These are phyloP conservation scores for Tuber indicum DNA, from an alignment of 495 filamentous ascomycete species.

Conservation along the genomic window DNA sequence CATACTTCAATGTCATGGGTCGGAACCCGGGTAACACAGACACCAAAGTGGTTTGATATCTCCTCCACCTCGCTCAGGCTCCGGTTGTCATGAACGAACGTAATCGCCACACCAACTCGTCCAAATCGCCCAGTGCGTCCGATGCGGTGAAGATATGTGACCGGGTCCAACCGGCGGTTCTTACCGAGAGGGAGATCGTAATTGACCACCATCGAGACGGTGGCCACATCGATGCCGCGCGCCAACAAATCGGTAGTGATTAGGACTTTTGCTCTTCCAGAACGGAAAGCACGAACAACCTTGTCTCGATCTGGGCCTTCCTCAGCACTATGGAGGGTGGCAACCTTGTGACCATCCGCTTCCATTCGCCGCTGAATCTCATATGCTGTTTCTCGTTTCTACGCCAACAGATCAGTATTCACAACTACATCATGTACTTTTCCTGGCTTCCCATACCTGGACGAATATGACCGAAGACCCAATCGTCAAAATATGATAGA, in stretches of 20 bases:
- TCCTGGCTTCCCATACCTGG: conserved; percentile 51
- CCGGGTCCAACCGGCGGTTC: conserved; percentile 59
- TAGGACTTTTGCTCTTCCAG: conserved; percentile 84
- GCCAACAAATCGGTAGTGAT: conserved; percentile 97
- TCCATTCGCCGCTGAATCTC: conserved; percentile 81
- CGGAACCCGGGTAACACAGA: conserved; percentile 54
- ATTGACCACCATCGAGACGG: conserved; percentile 96
- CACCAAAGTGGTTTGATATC: conserved; percentile 66
- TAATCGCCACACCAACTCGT: conserved; percentile 87
- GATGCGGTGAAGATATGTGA: conserved; percentile 97
- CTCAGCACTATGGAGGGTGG: conserved; percentile 74
- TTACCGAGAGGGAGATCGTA: conserved; percentile 66
- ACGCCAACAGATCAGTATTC: background rate
- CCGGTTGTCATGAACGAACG: conserved; percentile 72
- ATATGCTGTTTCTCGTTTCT: conserved; percentile 73
- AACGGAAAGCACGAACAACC: conserved; percentile 81
- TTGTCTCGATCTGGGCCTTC: conserved; percentile 75
- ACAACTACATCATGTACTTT: conserved; percentile 33
- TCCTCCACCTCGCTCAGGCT: conserved; percentile 67
- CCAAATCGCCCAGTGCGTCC: conserved; percentile 96
- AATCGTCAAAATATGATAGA: conserved; percentile 92
- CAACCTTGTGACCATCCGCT: conserved; percentile 82
- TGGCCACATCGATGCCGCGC: conserved; percentile 93
- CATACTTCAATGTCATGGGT: conserved; percentile 45
- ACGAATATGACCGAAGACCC: conserved; percentile 98